phyloP scores from a whole-genome alignment of 441 rosid species.

The Bocquillonia castaneifolia region DNA sequence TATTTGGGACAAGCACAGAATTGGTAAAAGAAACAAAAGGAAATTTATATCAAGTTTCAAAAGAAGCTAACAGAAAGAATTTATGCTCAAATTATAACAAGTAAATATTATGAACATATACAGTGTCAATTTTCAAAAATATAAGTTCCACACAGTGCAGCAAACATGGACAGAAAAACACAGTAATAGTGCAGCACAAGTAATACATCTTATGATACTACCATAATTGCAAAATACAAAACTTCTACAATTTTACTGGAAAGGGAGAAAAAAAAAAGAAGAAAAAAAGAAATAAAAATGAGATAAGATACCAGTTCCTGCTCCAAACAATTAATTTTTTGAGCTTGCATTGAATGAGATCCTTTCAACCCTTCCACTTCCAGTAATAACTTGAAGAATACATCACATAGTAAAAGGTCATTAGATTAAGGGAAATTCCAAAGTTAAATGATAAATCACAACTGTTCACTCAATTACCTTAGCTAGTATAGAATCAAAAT shows the following conservation, averaged over 20 bases:
- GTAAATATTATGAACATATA: too few species aligned
- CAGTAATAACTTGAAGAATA: conserved; percentile 44
- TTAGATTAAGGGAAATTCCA: conserved; percentile 4
- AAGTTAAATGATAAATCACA: conserved; percentile 3
- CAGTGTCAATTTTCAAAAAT: too few species aligned
- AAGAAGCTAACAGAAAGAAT: not conserved
- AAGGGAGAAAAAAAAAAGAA: too few species aligned
- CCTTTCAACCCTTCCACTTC: conserved; percentile 56
- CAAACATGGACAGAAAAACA: not conserved
- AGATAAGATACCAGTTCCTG: conserved; percentile 49
- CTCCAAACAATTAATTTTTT: conserved; percentile 52
- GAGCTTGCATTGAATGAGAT: conserved; percentile 43
- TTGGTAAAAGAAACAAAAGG: not conserved
- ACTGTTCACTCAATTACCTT: conserved; percentile 36
- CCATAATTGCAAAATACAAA: not conserved
- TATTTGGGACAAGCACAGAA: not conserved
- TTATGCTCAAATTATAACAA: not conserved
- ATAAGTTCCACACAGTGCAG: not conserved
- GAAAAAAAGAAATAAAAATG: not conserved
- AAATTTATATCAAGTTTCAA: not conserved
- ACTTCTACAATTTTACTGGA: not conserved
- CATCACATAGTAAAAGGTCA: not conserved
- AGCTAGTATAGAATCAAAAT: conserved; percentile 26
- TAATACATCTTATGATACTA: not conserved
- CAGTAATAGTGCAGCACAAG: not conserved